A percentile compares a stretch with the other conserved stretches of the same genome.
phyloP scores from a whole-genome alignment of 805 yeast genomes.

The Suhomyces sp. region DNA sequence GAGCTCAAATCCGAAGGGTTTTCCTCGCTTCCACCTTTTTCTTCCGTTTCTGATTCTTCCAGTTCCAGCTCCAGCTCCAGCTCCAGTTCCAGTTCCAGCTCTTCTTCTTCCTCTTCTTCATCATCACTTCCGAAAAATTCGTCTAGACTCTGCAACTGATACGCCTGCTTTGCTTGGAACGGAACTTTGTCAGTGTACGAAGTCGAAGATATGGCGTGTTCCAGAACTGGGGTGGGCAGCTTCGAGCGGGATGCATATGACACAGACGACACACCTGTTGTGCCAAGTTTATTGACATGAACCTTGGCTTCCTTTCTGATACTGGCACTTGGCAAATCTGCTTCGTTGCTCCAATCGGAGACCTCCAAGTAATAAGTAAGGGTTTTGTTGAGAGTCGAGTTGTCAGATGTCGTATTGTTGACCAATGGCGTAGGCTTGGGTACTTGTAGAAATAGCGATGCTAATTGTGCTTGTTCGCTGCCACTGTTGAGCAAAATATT shows the following conservation, averaged over 20 bases:
- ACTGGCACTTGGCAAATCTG: conserved; percentile 24
- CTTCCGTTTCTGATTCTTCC: background rate
- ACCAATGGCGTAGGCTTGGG: conserved; percentile 64
- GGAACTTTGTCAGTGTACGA: conserved; percentile 4
- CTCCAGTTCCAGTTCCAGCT: conserved; percentile 4
- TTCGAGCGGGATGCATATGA: conserved; percentile 10
- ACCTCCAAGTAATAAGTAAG: conserved; percentile 21
- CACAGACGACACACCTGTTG: conserved; percentile 9
- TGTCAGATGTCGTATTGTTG: background rate
- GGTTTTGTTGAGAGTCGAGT: background rate
- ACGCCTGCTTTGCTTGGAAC: conserved; percentile 29
- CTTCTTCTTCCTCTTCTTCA: conserved; percentile 10
- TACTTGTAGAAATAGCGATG: conserved; percentile 68
- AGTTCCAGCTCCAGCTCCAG: background rate
- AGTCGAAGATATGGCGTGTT: conserved; percentile 24
- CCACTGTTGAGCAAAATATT: conserved; percentile 54
- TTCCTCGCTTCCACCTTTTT: background rate
- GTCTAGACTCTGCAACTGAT: conserved; percentile 74
- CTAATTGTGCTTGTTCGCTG: conserved; percentile 49
- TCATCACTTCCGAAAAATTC: conserved; percentile 64
- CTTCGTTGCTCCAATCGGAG: conserved; percentile 46
- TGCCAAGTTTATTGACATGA: conserved; percentile 8
- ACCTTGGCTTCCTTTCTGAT: conserved; percentile 28
- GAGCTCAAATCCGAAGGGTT: background rate
- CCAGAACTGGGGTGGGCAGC: conserved; percentile 18